Percentiles rank a stretch among this genome's conserved stretches.
Conservation (phyloP, 371 early-diverging fungal genomes). For the Apophysomyces trapeziformis region DNA sequence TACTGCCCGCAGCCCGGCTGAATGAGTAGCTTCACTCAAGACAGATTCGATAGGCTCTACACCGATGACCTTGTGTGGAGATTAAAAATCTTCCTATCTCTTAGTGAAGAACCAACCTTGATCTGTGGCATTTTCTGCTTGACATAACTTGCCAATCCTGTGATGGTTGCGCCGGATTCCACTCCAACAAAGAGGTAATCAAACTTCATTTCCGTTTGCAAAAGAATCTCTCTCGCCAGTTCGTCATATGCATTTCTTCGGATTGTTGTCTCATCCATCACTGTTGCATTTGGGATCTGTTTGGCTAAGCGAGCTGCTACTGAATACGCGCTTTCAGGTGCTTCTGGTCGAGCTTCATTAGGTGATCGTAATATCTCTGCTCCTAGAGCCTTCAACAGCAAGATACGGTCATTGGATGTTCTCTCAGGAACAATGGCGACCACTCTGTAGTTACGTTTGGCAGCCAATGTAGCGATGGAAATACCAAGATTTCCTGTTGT, state of each 20-base stretch:
- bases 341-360: slow-evolving; percentile 71
- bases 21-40: slow-evolving; percentile 29
- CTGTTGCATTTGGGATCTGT: slow-evolving; percentile 59
- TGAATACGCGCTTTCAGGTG: slow-evolving; percentile 72
- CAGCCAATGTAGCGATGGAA: slow-evolving; percentile 49
- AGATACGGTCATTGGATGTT: slow-evolving; percentile 73
- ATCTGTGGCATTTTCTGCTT: slow-evolving; percentile 60
- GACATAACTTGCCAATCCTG: slow-evolving; percentile 63
- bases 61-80: slow-evolving; percentile 52
- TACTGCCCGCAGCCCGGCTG: slow-evolving; percentile 15
- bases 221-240: slow-evolving; percentile 70
- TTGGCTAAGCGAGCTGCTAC: slow-evolving; percentile 68
- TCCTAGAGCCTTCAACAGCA: slow-evolving; percentile 73
- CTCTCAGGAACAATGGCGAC: slow-evolving; percentile 75
- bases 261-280: slow-evolving; percentile 71
- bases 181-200: slow-evolving; percentile 77
- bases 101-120: slow-evolving; percentile 33
- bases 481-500: slow-evolving; percentile 75
- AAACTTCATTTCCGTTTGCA: slow-evolving; percentile 59
- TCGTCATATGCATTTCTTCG: slow-evolving; percentile 28
- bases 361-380: slow-evolving; percentile 80
- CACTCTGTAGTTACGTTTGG: slow-evolving; percentile 53
- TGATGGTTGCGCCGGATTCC: slow-evolving; percentile 71
- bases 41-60: slow-evolving; percentile 75
- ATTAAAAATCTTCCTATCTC: not conserved